These are phyloP conservation scores for Ophiostoma himal-ulmi DNA, from an alignment of 2,329 filamentous ascomycete species.

Conservation along the genomic window DNA sequence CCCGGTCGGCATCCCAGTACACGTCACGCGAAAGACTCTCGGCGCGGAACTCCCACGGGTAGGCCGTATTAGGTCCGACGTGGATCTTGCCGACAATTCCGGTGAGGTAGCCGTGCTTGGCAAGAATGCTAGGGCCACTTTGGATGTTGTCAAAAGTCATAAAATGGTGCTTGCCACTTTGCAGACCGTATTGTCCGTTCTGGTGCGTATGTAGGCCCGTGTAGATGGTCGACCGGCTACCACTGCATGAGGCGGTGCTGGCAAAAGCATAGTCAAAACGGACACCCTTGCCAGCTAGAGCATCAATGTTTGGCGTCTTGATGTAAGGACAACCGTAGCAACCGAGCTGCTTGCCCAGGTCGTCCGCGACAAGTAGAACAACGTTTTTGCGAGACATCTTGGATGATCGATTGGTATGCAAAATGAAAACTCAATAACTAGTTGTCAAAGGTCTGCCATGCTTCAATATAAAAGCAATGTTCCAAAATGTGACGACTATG, in stretches of 20 bases:
- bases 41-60: constrained; percentile 39
- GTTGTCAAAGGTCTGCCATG: background rate
- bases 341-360: constrained; percentile 7
- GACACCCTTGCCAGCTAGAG: constrained; percentile 35
- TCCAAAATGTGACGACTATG: background rate
- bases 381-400: constrained; percentile 23
- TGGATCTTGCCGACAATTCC: constrained; percentile 46
- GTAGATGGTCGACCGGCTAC: constrained; percentile 43
- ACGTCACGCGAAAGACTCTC: constrained; percentile 43
- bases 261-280: constrained; percentile 39
- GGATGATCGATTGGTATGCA: background rate
- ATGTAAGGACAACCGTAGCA: constrained; percentile 24
- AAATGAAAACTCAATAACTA: background rate
- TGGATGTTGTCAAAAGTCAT: constrained; percentile 41
- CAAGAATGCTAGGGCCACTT: constrained; percentile 38
- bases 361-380: constrained; percentile 14
- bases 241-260: constrained; percentile 45
- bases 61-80: constrained; percentile 38
- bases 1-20: constrained; percentile 36
- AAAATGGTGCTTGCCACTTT: constrained; percentile 38
- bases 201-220: constrained; percentile 46
- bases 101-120: constrained; percentile 38
- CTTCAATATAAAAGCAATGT: background rate
- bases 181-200: constrained; percentile 44
- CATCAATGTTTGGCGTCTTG: constrained; percentile 39